Base-by-base conservation (phyloP, 805 yeast species). In the Metschnikowia peoriensis region DNA sequence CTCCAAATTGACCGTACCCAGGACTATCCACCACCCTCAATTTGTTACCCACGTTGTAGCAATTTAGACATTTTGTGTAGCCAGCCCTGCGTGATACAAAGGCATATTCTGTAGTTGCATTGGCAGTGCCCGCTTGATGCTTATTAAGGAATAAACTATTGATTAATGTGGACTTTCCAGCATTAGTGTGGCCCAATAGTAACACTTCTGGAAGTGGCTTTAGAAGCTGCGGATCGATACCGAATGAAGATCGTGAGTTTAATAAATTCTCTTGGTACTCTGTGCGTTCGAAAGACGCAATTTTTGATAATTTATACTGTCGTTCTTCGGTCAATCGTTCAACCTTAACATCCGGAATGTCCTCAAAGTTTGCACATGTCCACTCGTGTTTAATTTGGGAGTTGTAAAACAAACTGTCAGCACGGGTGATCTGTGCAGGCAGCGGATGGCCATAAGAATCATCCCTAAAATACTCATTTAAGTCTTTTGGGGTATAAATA, bases 1-100 rank as follows among this genome's bases (percentile, higher is more conserved):
- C 78, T 15, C 96, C 91, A 55, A 78, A 82, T 39, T 70, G 77
- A 2, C 98, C 98, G 66, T 92, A 92, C 0, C 98, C 98, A 0
- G 98, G 98, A 27, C 90, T 80, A 64, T 92, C 98, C 1, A 90
- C 81, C 4, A 92, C 61, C 54, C 89, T 73, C 42, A 92, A 72
- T 50, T 77, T 72, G 46, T 81, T 80, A 4, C 87, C 87, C 11
- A 88, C 68, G 52, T 83, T 86, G 69, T 78, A 91, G 57, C 89
- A 84, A 63, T 88, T 88, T 62, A 91, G 69, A 4, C 93, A 79
- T 47, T 79, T 78, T 3, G 86, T 82, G 56, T 69, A 80, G 7
- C 88, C 89, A 17, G 85, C 83, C 54, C 73, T 70, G 52, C 69
- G 70, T 0, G 86, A 81, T 1, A 82, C 80, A 57, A 64, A 78